phyloP scores from a whole-genome alignment of 257 asterid species.

The Lavandula angustifolia region DNA sequence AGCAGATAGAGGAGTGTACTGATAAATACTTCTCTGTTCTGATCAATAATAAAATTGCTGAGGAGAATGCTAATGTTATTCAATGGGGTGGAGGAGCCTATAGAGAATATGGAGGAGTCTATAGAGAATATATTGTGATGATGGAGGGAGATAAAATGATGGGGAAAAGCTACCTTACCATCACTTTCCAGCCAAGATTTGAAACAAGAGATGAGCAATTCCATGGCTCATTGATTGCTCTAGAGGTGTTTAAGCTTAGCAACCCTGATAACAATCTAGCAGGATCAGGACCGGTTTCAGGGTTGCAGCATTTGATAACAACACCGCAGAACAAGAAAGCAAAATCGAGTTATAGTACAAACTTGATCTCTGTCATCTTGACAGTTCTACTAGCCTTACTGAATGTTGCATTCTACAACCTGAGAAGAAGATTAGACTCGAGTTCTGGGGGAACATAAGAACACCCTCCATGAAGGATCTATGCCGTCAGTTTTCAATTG shows the following conservation, averaged over 20 bases:
- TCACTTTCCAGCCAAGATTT: slow-evolving; percentile 45
- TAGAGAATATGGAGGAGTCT: slow-evolving; percentile 44
- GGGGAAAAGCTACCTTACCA: slow-evolving; percentile 40
- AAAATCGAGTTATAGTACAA: slow-evolving; percentile 26
- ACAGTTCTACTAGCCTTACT: slow-evolving; percentile 44
- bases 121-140: slow-evolving; percentile 57
- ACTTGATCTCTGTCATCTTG: slow-evolving; percentile 35
- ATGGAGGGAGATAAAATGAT: slow-evolving; percentile 62
- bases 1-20: slow-evolving; percentile 29
- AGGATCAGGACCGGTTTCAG: slow-evolving; percentile 26
- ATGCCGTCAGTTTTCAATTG: slow-evolving; percentile 45
- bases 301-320: slow-evolving; percentile 24
- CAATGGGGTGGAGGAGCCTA: slow-evolving; percentile 41
- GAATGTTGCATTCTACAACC: slow-evolving; percentile 46
- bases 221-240: slow-evolving; percentile 42
- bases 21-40: slow-evolving; percentile 38
- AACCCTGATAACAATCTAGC: slow-evolving; percentile 50
- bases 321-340: slow-evolving; percentile 32
- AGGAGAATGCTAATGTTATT: slow-evolving; percentile 36
- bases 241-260: slow-evolving; percentile 57
- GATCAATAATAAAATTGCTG: slow-evolving; percentile 56
- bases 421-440: slow-evolving; percentile 41
- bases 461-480: slow-evolving; percentile 29
- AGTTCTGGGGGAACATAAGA: slow-evolving; percentile 35
- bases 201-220: slow-evolving; percentile 23